Evolutionary conservation across 768 basidiomycete genomes (phyloP), one percentile per base, ranked within the genome.

Genomic region (Nidularia pulvinata): DNA sequence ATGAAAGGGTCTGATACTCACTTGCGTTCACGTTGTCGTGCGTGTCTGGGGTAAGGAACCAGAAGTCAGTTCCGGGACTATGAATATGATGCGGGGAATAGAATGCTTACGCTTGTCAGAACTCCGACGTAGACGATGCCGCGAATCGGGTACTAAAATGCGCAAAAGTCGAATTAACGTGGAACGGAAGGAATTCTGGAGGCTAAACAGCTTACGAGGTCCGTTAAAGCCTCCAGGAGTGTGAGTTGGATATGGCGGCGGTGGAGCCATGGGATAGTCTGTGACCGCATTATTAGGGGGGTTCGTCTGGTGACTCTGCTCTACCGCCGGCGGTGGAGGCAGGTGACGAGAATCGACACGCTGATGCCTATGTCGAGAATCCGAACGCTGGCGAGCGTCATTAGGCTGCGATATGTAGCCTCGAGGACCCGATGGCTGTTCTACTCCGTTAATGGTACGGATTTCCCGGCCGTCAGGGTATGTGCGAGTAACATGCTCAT

Each of bases 381-480:
- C 47, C 30, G 44, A 32, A 4, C 39, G 39, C 39, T 42, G 39
- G 36, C 55, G 32, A 48, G 50, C 6, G 14, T 62, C 57, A 39
- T 53, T 35, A 44, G 50, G 54, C 50, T 54, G 54, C 50, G 60
- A 61, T 32, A 75, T 52, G 56, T 68, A 65, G 3, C 66, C 69
- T 46, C 62, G 67, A 48, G 64, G 34, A 25, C 11, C 30, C 13
- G 60, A 44, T 19, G 66, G 59, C 55, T 82, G 81, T 52, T 82
- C 78, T 14, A 88, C 65, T 9, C 90, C 90, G 53, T 93, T 91
- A 60, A 93, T 73, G 13, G 81, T 86, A 60, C 78, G 76, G 2
- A 83, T 70, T 61, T 88, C 77, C 43, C 81, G 80, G 7, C 90
- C 90, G 51, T 91, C 87, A 5, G 85, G 81, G 52, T 79, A 81